These are phyloP conservation scores for Codiaeum variegatum DNA, from an alignment of 441 rosid genomes.

Conservation along the genomic window DNA sequence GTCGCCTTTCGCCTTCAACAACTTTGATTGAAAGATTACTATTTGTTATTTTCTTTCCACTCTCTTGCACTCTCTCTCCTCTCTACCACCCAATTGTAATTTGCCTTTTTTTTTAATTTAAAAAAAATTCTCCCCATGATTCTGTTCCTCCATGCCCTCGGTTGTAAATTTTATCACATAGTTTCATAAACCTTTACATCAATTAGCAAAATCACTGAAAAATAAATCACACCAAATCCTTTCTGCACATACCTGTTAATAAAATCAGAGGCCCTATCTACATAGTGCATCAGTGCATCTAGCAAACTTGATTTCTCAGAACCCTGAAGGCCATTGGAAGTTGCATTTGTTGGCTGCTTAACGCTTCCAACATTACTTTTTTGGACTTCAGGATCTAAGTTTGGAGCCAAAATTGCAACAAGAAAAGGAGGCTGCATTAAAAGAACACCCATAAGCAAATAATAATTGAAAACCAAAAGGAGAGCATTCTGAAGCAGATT, in stretches of 20 bases:
- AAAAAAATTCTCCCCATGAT: neutral
- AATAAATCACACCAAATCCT: conserved; percentile 14
- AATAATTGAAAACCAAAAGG: neutral
- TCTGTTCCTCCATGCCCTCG: neutral
- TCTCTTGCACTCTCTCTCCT: neutral
- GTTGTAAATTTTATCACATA: neutral
- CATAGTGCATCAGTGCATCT: conserved; percentile 43
- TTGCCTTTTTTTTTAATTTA: neutral
- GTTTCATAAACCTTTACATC: neutral
- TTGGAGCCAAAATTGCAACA: conserved; percentile 48
- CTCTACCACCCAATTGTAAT: too few species aligned
- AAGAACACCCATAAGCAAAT: conserved; percentile 13
- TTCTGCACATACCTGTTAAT: conserved; percentile 47
- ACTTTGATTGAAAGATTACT: neutral
- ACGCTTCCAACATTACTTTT: conserved; percentile 29
- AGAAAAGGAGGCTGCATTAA: conserved; percentile 82
- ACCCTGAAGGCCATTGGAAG: conserved; percentile 27
- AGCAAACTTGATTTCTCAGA: conserved; percentile 46
- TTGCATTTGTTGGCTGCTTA: conserved; percentile 37
- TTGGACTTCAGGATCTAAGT: conserved; percentile 40
- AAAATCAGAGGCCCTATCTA: conserved; percentile 58
- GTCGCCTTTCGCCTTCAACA: too few species aligned
- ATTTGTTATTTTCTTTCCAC: neutral
- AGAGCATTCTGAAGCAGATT: neutral
- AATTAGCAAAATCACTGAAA: conserved; percentile 12